Evolutionary conservation across 164 flowering plant species (phyloP).

Genomic region (Platanus orientalis): DNA sequence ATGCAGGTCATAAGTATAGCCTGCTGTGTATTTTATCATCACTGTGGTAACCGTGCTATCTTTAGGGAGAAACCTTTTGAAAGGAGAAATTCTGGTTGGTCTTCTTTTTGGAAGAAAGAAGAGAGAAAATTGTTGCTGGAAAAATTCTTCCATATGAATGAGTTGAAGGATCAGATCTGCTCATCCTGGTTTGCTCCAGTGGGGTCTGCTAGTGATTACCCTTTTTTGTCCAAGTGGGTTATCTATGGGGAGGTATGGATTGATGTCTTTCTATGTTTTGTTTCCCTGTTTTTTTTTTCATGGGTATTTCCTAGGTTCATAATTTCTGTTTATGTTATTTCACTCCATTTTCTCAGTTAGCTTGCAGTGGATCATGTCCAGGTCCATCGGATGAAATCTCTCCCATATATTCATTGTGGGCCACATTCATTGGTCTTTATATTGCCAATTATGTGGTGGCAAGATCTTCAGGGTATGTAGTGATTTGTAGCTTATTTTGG

Average conservation of each 20-base stretch:
- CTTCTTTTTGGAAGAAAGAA: slow-evolving; percentile 69
- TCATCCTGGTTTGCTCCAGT: slow-evolving; percentile 99
- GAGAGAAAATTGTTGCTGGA: slow-evolving; percentile 71
- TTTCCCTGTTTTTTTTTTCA: neutral
- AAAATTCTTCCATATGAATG: slow-evolving; percentile 61
- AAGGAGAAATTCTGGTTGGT: slow-evolving; percentile 57
- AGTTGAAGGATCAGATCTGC: slow-evolving; percentile 88
- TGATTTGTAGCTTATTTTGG: neutral
- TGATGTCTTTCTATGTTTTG: neutral
- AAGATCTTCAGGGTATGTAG: slow-evolving; percentile 90
- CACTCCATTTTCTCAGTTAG: slow-evolving; percentile 39
- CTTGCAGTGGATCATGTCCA: slow-evolving; percentile 67
- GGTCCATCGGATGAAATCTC: slow-evolving; percentile 85
- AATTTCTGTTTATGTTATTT: neutral
- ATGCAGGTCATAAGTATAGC: slow-evolving; percentile 92
- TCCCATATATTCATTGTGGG: slow-evolving; percentile 97
- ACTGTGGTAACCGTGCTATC: slow-evolving; percentile 89
- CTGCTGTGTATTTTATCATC: slow-evolving; percentile 97
- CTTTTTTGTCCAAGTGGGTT: slow-evolving; percentile 96
- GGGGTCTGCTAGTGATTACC: slow-evolving; percentile 98
- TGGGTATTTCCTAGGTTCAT: neutral
- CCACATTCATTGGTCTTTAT: slow-evolving; percentile 95
- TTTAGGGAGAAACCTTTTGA: slow-evolving; percentile 55
- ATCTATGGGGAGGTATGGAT: slow-evolving; percentile 84
- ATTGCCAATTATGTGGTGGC: slow-evolving; percentile 97